A percentile compares a stretch with the other conserved stretches of the same genome.
These are phyloP conservation scores for Cyberlindnera mississippiensis DNA, from an alignment of 805 yeast genomes.

Conservation along the genomic window DNA sequence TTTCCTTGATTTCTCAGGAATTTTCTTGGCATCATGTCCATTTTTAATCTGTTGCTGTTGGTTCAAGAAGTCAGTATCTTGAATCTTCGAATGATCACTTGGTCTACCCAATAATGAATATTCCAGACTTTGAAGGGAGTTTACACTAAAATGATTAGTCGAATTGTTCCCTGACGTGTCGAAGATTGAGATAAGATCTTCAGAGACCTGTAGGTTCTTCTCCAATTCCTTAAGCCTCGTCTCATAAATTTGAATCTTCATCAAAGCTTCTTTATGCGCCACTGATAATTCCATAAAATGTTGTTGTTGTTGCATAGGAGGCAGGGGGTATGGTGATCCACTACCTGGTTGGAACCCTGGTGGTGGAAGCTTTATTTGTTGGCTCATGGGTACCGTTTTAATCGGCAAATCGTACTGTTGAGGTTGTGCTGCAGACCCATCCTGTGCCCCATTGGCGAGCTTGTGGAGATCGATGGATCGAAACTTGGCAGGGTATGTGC, in stretches of 20 bases:
- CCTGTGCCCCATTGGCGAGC: conserved; percentile 2
- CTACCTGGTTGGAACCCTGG: not conserved
- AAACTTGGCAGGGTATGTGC: conserved; percentile 24
- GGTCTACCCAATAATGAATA: conserved; percentile 7
- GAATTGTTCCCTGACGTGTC: conserved; percentile 16
- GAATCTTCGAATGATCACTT: not conserved
- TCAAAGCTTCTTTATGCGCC: not conserved
- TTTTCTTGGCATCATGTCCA: conserved; percentile 1
- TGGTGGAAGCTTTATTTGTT: not conserved
- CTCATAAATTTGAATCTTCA: conserved; percentile 4
- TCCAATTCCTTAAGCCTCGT: conserved; percentile 20
- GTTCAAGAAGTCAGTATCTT: too few species aligned
- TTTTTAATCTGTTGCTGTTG: too few species aligned
- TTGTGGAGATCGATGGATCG: conserved; percentile 22
- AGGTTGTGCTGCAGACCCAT: not conserved
- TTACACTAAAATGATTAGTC: conserved; percentile 12
- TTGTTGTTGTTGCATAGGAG: not conserved
- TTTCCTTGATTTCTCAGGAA: not conserved
- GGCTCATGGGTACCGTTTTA: too few species aligned
- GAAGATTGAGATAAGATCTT: conserved; percentile 25
- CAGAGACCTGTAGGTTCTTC: conserved; percentile 13
- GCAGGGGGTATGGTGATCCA: not conserved
- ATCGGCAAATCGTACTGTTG: not conserved
- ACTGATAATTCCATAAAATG: not conserved
- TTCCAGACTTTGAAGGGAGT: conserved; percentile 16